Evolutionary conservation across 176 grass and related monocot genomes (phyloP), one percentile per base, ranked within the genome.

Genomic region (Oryza rufipogon): DNA sequence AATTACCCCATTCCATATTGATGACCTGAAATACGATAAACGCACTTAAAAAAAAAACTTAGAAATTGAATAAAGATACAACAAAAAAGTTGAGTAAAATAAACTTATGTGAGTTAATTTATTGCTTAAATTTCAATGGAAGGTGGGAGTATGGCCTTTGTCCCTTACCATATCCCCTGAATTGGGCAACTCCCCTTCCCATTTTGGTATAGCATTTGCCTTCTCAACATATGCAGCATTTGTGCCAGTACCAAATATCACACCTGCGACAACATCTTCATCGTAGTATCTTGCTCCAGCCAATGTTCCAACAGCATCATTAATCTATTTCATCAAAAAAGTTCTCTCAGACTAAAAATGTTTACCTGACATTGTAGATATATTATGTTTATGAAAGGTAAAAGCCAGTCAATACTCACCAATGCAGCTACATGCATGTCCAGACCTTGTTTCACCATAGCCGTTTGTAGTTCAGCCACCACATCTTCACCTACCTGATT

Each of bases 1-100:
- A 98, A 26, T 91, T 95, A 70, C 95, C 95, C 95, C 92, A 98
- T 90, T 97, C 95, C 92, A 97, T 90, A 71, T 97, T 95, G 46
- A 97, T 91, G 14, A 97, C 91, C 95, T 98, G 61, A 79, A 88
- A 68, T 74, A 60, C 22, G 56, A 36, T 11, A 66, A 88, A 65
- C 28, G 32, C 11, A 84, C 12, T 9, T 58, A 6, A 45, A 10
- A 77, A 10, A 77, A 76, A 68, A 33, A 9, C 75, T 79, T 75
- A 51, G 19, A 78, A 48, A 80, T 41, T 78, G 39, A 72, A 61
- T 5, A 23, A 78, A 73, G 10, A 80, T 44, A 79, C 49, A 77
- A 46, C 4, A 26, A 79, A 74, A 84, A 42, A 25, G 17, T 26
- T 51, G 8, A 76, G 64, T 33, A 61, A 2, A 68, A 61, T 46